Conservation (phyloP, 2,329 filamentous ascomycete genomes). For the Parastagonospora nodorum region DNA sequence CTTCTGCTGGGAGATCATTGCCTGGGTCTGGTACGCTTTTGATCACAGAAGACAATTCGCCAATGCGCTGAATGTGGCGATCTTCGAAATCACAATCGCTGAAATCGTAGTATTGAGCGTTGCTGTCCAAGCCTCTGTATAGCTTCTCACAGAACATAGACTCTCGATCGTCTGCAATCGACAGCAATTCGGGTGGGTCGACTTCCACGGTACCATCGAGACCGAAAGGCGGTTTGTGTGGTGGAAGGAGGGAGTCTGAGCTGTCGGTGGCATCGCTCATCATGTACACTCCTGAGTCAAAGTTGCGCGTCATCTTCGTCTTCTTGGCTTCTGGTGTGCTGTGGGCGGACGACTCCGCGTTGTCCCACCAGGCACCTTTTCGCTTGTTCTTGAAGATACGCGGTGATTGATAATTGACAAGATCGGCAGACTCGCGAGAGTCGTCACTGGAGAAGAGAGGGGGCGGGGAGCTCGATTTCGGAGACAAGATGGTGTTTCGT, state of each 20-base stretch:
- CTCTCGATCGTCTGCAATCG: background rate
- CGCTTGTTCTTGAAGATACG: slow-evolving; percentile 41
- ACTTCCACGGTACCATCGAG: background rate
- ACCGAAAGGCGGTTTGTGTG: slow-evolving; percentile 21
- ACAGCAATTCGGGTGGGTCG: no score
- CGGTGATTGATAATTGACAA: slow-evolving; percentile 38
- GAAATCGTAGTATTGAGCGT: slow-evolving; percentile 24
- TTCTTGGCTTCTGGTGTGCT: slow-evolving; percentile 28
- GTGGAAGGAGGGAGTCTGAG: slow-evolving; percentile 15
- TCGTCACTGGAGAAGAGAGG: slow-evolving; percentile 43
- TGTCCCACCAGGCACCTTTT: slow-evolving; percentile 39
- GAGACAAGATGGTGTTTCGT: slow-evolving; percentile 19
- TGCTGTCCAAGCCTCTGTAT: slow-evolving; percentile 16
- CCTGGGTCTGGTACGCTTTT: slow-evolving; percentile 27
- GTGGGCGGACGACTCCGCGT: slow-evolving; percentile 14
- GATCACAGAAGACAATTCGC: slow-evolving; percentile 33
- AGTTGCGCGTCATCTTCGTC: slow-evolving; percentile 34
- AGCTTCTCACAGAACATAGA: slow-evolving; percentile 16
- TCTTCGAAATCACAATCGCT: slow-evolving; percentile 18
- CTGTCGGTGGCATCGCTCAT: slow-evolving; percentile 32
- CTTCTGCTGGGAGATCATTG: slow-evolving; percentile 29
- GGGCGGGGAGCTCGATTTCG: slow-evolving; percentile 40
- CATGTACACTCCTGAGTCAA: slow-evolving; percentile 41
- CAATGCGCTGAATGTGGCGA: slow-evolving; percentile 29
- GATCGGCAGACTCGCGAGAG: slow-evolving; percentile 32